Evolutionary conservation across 2,329 filamentous ascomycete genomes (phyloP), one percentile per base, ranked within the genome.

Genomic region (Chrysoporthe puriensis): DNA sequence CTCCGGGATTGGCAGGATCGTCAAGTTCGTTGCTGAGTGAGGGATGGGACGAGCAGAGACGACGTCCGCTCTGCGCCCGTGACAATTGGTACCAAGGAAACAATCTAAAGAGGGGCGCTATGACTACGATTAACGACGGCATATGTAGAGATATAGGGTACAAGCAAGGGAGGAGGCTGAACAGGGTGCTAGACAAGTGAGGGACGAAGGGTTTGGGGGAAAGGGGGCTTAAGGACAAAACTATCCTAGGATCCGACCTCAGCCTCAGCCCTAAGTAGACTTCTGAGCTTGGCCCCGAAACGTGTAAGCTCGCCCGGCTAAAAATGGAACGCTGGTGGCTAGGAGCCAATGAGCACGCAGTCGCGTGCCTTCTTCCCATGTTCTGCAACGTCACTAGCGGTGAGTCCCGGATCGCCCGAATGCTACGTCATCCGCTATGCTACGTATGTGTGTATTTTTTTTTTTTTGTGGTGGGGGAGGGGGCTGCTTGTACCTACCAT

Each of bases 321-420:
- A 58, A 48, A 40, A 42, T 59, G 63, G 63, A 18, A 13, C 42
- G 3, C 14, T 42, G 26, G 8, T 48, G 43, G 13, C 11, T 21
- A n/a, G 32, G 14, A 36, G n/a, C 63, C 54, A 64, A 64, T 64
- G 5, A 50, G 2, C 4, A 36, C 8, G 2, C n/a, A 32, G 54
- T 64, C 63, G 63, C 63, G 63, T 64, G 63, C 52, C 36, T 54
- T 42, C 46, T n/a, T 62, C 34, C 42, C 5, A 54, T 64, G 40
- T 34, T 58, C 62, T 59, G 42, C 42, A 52, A 46, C 63, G 32
- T 58, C 52, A 62, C 46, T 14, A 26, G 34, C 44, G 46, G 44
- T n/a, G 60, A 21, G 32, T 48, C n/a, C 63, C 43, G 54, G 54
- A 64, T 59, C 63, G 16, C 21, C 26, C n/a, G 21, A 21, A 54